A percentile compares a stretch with the other conserved stretches of the same genome.
These are phyloP conservation scores for Viola pubescens DNA, from an alignment of 441 rosid species.

Conservation along the genomic window DNA sequence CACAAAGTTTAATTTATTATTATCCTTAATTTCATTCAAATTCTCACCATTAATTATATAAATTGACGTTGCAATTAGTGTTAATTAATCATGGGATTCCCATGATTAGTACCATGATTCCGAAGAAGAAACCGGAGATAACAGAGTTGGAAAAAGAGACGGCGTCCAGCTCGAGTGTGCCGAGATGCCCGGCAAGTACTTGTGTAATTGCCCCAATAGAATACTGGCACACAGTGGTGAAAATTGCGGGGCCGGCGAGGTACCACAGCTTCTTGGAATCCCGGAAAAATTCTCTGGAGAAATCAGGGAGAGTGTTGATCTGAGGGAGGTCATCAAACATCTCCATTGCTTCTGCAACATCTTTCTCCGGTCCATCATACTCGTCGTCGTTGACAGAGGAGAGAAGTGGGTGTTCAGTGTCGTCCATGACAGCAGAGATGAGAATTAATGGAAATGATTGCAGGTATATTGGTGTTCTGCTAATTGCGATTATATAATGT, in stretches of 20 bases:
- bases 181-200: conserved; percentile 36
- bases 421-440: conserved; percentile 23
- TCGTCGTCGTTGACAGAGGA: conserved; percentile 22
- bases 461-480: too few species aligned
- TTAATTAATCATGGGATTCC: not conserved
- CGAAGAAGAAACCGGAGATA: conserved; percentile 51
- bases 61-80: conserved; percentile 35
- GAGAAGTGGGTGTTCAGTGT: conserved; percentile 30
- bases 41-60: not conserved
- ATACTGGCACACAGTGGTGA: conserved; percentile 41
- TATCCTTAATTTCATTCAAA: conserved; percentile 18
- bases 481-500: too few species aligned
- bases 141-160: conserved; percentile 48
- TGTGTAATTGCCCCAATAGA: conserved; percentile 53
- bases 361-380: not conserved
- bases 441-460: too few species aligned
- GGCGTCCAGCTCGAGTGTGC: conserved; percentile 44
- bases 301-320: conserved; percentile 22
- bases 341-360: too few species aligned
- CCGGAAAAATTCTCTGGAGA: conserved; percentile 26
- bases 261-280: conserved; percentile 45
- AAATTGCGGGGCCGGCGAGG: conserved; percentile 51
- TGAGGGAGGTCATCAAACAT: conserved; percentile 24
- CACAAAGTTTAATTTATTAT: not conserved
- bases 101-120: conserved; percentile 24